Evolutionary conservation across 129 eudicot species (phyloP), one percentile per base, ranked within the genome.

Genomic region (Ambrosia artemisiifolia): DNA sequence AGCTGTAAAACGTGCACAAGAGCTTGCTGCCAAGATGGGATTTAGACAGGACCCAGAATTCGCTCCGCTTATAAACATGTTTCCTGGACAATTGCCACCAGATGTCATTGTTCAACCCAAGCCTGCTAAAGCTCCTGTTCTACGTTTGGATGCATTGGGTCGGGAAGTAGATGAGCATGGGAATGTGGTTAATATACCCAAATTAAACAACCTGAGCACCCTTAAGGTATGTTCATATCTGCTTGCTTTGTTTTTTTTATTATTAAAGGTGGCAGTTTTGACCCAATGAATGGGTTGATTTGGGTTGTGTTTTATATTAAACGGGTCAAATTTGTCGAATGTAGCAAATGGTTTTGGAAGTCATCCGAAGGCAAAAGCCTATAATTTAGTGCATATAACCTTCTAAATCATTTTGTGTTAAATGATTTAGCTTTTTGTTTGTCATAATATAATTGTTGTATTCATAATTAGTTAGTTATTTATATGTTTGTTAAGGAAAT

Each of bases 151-250:
- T 90, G 86, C 89, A 6, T 75, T 84, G 34, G 97, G 98, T 64
- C 84, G 97, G 83, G 98, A 94, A 83, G 78, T 90, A 60, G 98
- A 94, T 83, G 98, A 94, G 81, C 92, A 88, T 65, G 98, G 98
- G 82, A 90, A 90, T 79, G 93, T 90, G 64, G 87, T 94, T 66
- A 84, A 93, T 80, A 71, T 82, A 63, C 82, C 93, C 33, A 94
- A 94, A 54, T 73, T 76, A 36, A 89, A 80, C 83, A 93, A 57
- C 77, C 70, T 90, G 61, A 90, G 97, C 77, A 94, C 97, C 56
- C 93, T 94, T 20, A 94, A 90, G 94, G 98, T 87, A 68, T 77
- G 69, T 65, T 78, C 8, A 0, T 35, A 40, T 72, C 47, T 40
- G 59, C 42, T 33, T 68, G 38, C 11, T 7, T 62, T 55, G 28